Base-by-base conservation (phyloP, 768 basidiomycete species). In the Candolleomyces aberdarensis region DNA sequence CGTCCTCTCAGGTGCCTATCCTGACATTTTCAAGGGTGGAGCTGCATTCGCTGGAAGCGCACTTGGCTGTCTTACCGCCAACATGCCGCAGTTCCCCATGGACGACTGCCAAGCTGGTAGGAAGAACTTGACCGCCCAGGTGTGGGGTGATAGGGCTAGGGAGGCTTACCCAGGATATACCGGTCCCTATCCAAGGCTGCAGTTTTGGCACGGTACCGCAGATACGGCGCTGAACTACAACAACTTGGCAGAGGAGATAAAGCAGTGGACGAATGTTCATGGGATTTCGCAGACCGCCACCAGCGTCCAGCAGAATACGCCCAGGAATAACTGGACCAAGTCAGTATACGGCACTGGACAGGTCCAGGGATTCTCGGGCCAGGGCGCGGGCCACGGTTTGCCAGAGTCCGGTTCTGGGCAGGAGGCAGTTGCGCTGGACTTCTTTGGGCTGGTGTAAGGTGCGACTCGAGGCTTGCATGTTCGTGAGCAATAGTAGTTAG, bases 251-350 rank as follows among this genome's bases (percentile, higher is more conserved):
- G 80, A 85, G 69, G 80, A 79, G 58, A 72, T 85, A 65, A 81
- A 83, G 66, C 76, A 85, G 65, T 85, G 83, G 84, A 82, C 83
- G 14, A 82, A 81, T 61, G 75, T 85, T 31, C 80, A 83, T 64
- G 78, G 78, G 15, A 74, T 78, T 65, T 74, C 74, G 57, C 65
- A 69, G 48, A 82, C 81, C 3, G 76, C 83, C 0, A 69, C 72
- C 11, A 69, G 75, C 2, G 78, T 72, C 51, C 64, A 71, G 49
- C 65, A 70, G 31, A 78, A 77, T 61, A 75, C 76, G 31, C 83
- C 83, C 1, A 64, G 72, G 14, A 64, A 71, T 26, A 80, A 78
- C 40, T 85, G 80, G 74, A 78, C 81, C 8, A 78, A 76, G 62
- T 71, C 80, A 0, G 75, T 76, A 6, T 85, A 78, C 66, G 84